Percentiles rank a stretch among this genome's conserved stretches.
Evolutionary conservation across 225 moss, liverwort and hornwort genomes (phyloP).

Genomic region (Neckera pumila): DNA sequence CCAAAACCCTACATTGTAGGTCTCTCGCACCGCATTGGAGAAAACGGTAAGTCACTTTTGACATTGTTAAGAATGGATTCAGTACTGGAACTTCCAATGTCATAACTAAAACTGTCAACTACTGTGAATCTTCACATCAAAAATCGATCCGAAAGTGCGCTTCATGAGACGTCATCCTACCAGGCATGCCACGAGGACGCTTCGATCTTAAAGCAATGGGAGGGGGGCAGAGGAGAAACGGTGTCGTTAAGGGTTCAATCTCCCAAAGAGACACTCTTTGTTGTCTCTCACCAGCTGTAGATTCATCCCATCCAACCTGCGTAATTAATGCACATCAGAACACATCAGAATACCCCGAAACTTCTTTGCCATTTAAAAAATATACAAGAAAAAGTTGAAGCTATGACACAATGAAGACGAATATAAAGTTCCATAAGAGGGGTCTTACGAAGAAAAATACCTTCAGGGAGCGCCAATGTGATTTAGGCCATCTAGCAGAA

Average conservation of each 20-base stretch:
- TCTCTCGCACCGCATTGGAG: not conserved
- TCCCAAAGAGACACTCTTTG: conserved; percentile 97
- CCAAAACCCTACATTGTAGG: not conserved
- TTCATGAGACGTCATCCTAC: conserved; percentile 16
- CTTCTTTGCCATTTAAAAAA: not conserved
- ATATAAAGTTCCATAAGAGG: not conserved
- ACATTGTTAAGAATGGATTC: not conserved
- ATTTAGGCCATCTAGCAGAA: conserved; percentile 80
- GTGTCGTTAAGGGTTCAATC: conserved; percentile 85
- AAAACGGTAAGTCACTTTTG: not conserved
- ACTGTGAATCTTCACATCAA: not conserved
- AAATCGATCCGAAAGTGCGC: not conserved
- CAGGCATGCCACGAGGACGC: conserved; percentile 66
- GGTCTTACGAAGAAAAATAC: conserved; percentile 14
- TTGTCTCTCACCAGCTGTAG: conserved; percentile 95
- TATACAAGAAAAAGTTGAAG: not conserved
- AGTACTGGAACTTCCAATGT: not conserved
- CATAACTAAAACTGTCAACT: not conserved
- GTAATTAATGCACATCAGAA: not conserved
- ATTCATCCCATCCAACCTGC: conserved; percentile 99
- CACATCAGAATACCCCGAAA: not conserved
- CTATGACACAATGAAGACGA: not conserved
- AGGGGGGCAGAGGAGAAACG: conserved; percentile 73
- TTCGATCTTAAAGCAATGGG: conserved; percentile 72
- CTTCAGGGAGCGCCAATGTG: conserved; percentile 93